Evolutionary conservation across 352 stramenopile species (phyloP).

Genomic region (Pythium dissimile): DNA sequence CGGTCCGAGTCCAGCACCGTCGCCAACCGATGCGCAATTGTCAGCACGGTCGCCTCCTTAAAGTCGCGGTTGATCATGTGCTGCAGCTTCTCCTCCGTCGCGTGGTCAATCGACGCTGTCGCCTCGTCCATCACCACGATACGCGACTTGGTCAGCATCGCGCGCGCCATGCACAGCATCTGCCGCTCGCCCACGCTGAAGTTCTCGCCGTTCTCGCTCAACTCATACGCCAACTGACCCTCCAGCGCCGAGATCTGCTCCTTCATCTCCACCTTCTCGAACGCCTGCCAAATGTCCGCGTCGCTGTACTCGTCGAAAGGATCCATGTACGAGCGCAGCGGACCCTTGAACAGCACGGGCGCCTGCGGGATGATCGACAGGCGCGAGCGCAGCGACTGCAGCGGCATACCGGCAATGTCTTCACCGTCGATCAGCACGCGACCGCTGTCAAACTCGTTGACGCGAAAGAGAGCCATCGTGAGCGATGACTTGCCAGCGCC

Average conservation of each 20-base stretch:
- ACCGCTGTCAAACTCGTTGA: slow-evolving; percentile 29
- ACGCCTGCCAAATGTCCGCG: slow-evolving; percentile 57
- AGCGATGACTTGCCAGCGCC: neutral
- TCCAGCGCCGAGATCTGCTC: slow-evolving; percentile 16
- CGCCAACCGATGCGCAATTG: slow-evolving; percentile 91
- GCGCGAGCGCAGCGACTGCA: slow-evolving; percentile 17
- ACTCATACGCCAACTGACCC: slow-evolving; percentile 12
- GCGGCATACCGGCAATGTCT: slow-evolving; percentile 21
- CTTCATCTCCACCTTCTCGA: slow-evolving; percentile 62
- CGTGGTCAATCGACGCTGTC: slow-evolving; percentile 43
- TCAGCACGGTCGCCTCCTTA: slow-evolving; percentile 85
- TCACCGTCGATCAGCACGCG: slow-evolving; percentile 26
- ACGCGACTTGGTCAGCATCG: slow-evolving; percentile 69
- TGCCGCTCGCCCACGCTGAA: neutral
- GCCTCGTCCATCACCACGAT: slow-evolving; percentile 94
- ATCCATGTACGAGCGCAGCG: slow-evolving; percentile 81
- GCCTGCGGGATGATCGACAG: slow-evolving; percentile 39
- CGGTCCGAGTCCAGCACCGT: slow-evolving; percentile 91
- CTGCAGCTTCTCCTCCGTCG: slow-evolving; percentile 54
- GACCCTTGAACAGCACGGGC: slow-evolving; percentile 85
- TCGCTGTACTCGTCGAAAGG: slow-evolving; percentile 72
- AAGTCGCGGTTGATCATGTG: slow-evolving; percentile 85
- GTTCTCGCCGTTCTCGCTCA: neutral
- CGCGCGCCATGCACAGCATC: slow-evolving; percentile 13
- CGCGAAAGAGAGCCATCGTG: neutral